Evolutionary conservation across 108 stramenopile genomes (phyloP).

Genomic region (Stephanodiscus triporus): DNA sequence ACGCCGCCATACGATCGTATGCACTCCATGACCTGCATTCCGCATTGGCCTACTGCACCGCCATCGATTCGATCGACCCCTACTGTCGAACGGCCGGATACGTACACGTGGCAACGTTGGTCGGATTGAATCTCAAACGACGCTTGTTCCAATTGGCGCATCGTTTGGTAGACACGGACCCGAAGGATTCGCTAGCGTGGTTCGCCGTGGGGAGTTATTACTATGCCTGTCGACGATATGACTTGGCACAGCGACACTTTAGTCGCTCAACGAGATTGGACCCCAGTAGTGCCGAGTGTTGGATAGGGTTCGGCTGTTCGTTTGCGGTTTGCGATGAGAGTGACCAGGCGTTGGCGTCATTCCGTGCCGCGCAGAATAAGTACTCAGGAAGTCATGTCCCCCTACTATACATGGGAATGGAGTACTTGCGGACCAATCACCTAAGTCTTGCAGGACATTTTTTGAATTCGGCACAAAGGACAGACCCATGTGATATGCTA

Average conservation of each 20-base stretch:
- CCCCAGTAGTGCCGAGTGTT: conserved; percentile 84
- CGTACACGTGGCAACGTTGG: conserved; percentile 80
- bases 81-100: conserved; percentile 57
- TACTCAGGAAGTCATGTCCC: conserved; percentile 83
- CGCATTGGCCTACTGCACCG: conserved; percentile 69
- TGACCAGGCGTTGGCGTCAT: conserved; percentile 95
- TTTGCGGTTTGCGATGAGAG: conserved; percentile 95
- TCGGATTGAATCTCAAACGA: conserved; percentile 80
- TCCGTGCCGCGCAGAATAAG: conserved; percentile 91
- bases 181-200: conserved; percentile 86
- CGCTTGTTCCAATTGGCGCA: conserved; percentile 92
- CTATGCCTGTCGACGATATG: conserved; percentile 81
- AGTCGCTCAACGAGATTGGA: conserved; percentile 88
- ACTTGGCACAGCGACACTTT: conserved; percentile 93
- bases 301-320: conserved; percentile 94
- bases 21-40: conserved; percentile 59
- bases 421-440: conserved; percentile 96
- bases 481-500: conserved; percentile 76
- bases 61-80: conserved; percentile 72
- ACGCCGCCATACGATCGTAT: conserved; percentile 79
- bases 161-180: conserved; percentile 89
- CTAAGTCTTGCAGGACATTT: conserved; percentile 89
- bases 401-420: conserved; percentile 95
- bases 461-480: conserved; percentile 66
- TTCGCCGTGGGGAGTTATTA: conserved; percentile 97